Conservation (phyloP, 768 basidiomycete species). For the Xanthoconium stramineum region DNA sequence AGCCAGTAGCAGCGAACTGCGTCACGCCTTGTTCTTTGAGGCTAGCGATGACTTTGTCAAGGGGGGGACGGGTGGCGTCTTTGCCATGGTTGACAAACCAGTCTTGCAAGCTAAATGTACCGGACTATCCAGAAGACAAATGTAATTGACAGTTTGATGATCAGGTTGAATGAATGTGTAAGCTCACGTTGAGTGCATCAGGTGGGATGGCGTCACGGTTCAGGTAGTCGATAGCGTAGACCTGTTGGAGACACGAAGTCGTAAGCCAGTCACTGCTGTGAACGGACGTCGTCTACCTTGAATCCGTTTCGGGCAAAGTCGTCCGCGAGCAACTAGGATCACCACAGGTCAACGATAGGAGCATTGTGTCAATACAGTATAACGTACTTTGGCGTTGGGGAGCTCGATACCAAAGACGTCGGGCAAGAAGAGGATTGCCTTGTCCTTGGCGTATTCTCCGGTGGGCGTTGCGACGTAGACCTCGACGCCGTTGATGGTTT, state of each 20-base stretch:
- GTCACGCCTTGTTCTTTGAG: slow-evolving; percentile 61
- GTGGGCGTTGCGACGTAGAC: slow-evolving; percentile 55
- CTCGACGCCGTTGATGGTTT: slow-evolving; percentile 45
- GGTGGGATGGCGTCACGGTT: slow-evolving; percentile 25
- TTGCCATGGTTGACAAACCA: slow-evolving; percentile 43
- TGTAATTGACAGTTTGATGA: too few species aligned
- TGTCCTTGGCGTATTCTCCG: slow-evolving; percentile 49
- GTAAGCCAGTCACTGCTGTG: neutral
- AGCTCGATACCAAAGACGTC: slow-evolving; percentile 53
- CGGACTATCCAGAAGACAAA: neutral
- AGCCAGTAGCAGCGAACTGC: slow-evolving; percentile 58
- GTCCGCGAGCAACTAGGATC: slow-evolving; percentile 39
- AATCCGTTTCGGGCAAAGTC: slow-evolving; percentile 42
- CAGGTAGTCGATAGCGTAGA: slow-evolving; percentile 27
- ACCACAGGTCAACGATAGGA: neutral
- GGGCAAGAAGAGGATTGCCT: slow-evolving; percentile 51
- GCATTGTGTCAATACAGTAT: neutral
- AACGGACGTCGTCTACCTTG: slow-evolving; percentile 19
- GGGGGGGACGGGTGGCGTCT: slow-evolving; percentile 40
- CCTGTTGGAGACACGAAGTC: neutral
- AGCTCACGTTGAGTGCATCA: slow-evolving; percentile 14
- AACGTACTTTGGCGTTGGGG: slow-evolving; percentile 42
- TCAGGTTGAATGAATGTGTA: neutral
- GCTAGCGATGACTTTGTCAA: slow-evolving; percentile 55
- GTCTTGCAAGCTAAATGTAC: slow-evolving; percentile 21